Conservation (phyloP, 805 yeast species). For the Cyberlindnera petersonii region DNA sequence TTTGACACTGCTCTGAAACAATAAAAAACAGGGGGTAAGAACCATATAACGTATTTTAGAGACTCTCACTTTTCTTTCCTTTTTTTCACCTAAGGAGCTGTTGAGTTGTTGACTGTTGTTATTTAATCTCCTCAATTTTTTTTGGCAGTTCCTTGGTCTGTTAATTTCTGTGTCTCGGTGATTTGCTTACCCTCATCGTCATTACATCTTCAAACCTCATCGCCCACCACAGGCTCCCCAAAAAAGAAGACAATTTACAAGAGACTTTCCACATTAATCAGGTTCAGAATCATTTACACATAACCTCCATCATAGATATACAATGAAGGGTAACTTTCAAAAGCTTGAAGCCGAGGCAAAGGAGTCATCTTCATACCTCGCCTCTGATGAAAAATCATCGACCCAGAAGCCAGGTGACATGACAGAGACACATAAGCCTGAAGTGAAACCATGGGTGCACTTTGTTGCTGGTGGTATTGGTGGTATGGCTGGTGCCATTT, state of each 20-base stretch:
- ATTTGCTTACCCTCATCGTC: no score
- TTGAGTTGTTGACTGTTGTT: no score
- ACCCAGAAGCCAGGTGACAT: slow-evolving; percentile 33
- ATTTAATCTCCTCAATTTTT: no score
- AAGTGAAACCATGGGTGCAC: slow-evolving; percentile 60
- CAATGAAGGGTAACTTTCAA: slow-evolving; percentile 7
- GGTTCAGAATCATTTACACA: slow-evolving; percentile 8
- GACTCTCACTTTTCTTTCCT: not conserved
- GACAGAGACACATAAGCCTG: slow-evolving; percentile 27
- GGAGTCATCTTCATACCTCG: slow-evolving; percentile 57
- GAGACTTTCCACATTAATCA: no score
- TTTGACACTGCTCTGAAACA: slow-evolving; percentile 1
- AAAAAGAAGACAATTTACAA: no score
- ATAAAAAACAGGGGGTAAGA: slow-evolving; percentile 1
- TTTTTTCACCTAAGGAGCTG: slow-evolving; percentile 3
- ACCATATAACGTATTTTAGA: no score
- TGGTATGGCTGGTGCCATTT: slow-evolving; percentile 96
- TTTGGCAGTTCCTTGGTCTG: no score
- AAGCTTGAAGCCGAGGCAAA: slow-evolving; percentile 49
- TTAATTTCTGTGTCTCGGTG: no score
- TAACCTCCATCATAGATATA: not conserved
- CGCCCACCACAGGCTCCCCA: no score
- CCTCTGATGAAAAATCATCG: slow-evolving; percentile 69
- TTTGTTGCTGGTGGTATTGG: slow-evolving; percentile 92
- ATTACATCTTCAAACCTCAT: no score